A percentile compares a stretch with the other conserved stretches of the same genome.
These are phyloP conservation scores for Hypoxylon crocopeplum DNA, from an alignment of 495 filamentous ascomycete genomes.

Conservation along the genomic window DNA sequence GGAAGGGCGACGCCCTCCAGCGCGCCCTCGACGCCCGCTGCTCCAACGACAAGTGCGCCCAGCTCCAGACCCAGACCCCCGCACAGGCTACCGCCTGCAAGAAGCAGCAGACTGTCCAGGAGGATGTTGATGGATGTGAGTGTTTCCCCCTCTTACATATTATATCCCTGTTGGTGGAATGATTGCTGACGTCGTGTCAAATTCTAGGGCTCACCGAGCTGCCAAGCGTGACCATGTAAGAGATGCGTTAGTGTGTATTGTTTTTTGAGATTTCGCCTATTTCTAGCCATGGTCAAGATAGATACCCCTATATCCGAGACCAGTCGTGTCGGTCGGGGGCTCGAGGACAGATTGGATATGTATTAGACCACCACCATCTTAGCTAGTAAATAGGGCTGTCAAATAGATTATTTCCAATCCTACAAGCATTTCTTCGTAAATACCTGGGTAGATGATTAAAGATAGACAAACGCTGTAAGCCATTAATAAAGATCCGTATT, in stretches of 20 bases:
- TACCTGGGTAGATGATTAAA: too few species aligned
- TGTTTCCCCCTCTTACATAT: neutral
- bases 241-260: neutral
- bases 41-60: constrained; percentile 38
- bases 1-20: constrained; percentile 52
- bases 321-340: neutral
- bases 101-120: constrained; percentile 44
- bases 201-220: constrained; percentile 30
- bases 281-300: constrained; percentile 15
- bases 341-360: constrained; percentile 12
- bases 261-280: constrained; percentile 4
- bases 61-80: constrained; percentile 46
- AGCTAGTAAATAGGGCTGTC: too few species aligned
- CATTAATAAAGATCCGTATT: too few species aligned
- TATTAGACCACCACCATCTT: too few species aligned
- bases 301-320: constrained; percentile 4
- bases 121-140: constrained; percentile 51
- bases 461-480: too few species aligned
- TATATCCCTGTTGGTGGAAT: neutral
- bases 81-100: constrained; percentile 48
- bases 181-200: constrained; percentile 10
- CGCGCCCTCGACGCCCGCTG: constrained; percentile 48
- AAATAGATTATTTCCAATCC: too few species aligned
- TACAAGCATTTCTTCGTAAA: too few species aligned
- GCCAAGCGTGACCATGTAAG: constrained; percentile 25